Conservation (phyloP, 768 basidiomycete species). For the Rhodotorula taiwanensis region DNA sequence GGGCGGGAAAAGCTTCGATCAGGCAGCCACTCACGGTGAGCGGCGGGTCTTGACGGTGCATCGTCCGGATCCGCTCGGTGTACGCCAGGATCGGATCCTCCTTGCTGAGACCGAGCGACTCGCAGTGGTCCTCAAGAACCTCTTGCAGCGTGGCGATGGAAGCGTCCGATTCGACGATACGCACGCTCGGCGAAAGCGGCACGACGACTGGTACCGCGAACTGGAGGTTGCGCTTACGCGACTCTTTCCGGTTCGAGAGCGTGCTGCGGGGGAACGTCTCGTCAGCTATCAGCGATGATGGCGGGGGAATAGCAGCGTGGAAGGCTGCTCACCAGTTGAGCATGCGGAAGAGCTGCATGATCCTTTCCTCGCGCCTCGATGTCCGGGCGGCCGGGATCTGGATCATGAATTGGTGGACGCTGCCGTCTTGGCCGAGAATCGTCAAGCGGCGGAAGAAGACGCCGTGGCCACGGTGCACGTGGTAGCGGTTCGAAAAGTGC, state of each 20-base stretch:
- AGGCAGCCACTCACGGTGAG: conserved; percentile 1
- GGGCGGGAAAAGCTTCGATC: not conserved
- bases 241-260: conserved; percentile 79
- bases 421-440: conserved; percentile 82
- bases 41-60: conserved; percentile 21
- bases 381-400: conserved; percentile 80
- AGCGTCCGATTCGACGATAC: conserved; percentile 81
- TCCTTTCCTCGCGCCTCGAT: conserved; percentile 82
- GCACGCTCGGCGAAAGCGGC: conserved; percentile 66
- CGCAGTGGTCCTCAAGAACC: conserved; percentile 85
- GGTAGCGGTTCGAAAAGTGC: conserved; percentile 82
- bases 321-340: conserved; percentile 67
- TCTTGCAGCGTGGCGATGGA: conserved; percentile 88
- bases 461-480: conserved; percentile 78
- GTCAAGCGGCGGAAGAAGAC: conserved; percentile 83
- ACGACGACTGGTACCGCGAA: conserved; percentile 88
- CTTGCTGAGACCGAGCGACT: conserved; percentile 62
- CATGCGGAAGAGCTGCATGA: conserved; percentile 85
- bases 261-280: conserved; percentile 52
- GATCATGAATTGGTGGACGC: conserved; percentile 79
- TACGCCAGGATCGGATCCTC: conserved; percentile 83
- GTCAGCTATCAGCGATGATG: not conserved
- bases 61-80: conserved; percentile 65
- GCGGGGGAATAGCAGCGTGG: conserved; percentile 9
- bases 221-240: conserved; percentile 76